Percentiles rank a stretch among this genome's conserved stretches.
phyloP scores from a whole-genome alignment of 23 red algal genomes.

The Cyanidioschyzon merolae region DNA sequence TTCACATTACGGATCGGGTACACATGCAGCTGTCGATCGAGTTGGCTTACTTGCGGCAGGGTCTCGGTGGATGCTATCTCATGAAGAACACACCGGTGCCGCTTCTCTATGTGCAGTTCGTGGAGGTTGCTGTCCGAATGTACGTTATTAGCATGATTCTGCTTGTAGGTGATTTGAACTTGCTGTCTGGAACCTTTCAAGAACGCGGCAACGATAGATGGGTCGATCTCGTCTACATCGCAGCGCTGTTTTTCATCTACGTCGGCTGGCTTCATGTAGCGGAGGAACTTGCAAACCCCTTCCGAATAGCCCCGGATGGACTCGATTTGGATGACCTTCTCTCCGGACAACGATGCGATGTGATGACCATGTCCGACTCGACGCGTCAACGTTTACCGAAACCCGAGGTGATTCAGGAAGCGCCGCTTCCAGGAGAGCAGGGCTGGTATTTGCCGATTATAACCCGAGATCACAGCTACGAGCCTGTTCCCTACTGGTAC shows the following conservation, averaged over 20 bases:
- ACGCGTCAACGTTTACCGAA: neutral
- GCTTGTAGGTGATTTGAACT: neutral
- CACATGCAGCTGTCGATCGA: neutral
- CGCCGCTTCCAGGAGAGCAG: constrained; percentile 1
- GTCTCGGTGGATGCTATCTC: neutral
- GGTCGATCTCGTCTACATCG: constrained; percentile 5
- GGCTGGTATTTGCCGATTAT: constrained; percentile 15
- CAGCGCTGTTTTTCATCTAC: neutral
- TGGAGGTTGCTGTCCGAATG: neutral
- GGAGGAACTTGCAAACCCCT: constrained; percentile 13
- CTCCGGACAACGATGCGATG: constrained; percentile 4
- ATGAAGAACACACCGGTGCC: neutral
- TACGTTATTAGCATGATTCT: constrained; percentile 9
- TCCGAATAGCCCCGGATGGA: constrained; percentile 2
- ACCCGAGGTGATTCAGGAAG: constrained; percentile 11
- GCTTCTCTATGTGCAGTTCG: constrained; percentile 2
- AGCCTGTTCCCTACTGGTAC: neutral
- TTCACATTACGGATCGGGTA: neutral
- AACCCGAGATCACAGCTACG: neutral
- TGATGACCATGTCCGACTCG: neutral
- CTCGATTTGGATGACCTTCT: constrained; percentile 7
- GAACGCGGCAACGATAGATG: neutral
- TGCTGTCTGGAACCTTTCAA: neutral
- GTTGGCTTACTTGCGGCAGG: neutral
- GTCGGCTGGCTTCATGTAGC: constrained; percentile 11